Evolutionary conservation across 192 early-diverging fungal species (phyloP).

Genomic region (Piromyces finnis): DNA sequence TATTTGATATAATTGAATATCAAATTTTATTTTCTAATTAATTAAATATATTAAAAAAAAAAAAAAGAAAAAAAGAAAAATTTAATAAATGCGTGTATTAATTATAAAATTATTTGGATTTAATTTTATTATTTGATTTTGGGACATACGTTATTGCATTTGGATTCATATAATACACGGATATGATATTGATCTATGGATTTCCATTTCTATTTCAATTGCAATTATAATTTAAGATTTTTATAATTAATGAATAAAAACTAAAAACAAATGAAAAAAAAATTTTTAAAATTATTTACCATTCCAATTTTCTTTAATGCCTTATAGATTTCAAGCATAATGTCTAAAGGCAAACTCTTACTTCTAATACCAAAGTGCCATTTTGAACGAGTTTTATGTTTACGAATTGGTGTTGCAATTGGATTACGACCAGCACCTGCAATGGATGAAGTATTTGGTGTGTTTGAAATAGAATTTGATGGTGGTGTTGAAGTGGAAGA

Average conservation of each 20-base stretch:
- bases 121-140: no score
- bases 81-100: no score
- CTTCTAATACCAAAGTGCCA: constrained; percentile 99
- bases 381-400: constrained; percentile 40
- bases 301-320: constrained; percentile 77
- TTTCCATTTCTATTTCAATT: constrained; percentile 54
- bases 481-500: background rate
- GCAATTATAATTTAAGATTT: no score
- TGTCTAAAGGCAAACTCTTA: constrained; percentile 72
- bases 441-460: background rate
- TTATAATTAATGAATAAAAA: no score
- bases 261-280: no score
- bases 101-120: no score
- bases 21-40: constrained; percentile 70
- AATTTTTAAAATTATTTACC: constrained; percentile 12
- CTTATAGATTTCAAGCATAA: constrained; percentile 94
- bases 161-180: constrained; percentile 20
- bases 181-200: constrained; percentile 75
- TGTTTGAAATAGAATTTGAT: background rate
- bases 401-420: background rate
- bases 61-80: no score
- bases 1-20: constrained; percentile 85
- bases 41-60: background rate
- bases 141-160: constrained; percentile 19
- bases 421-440: background rate